Percentiles rank a stretch among this genome's conserved stretches.
Conservation (phyloP, 1,284 basidiomycete genomes). For the Bondarzewia mesenterica region DNA sequence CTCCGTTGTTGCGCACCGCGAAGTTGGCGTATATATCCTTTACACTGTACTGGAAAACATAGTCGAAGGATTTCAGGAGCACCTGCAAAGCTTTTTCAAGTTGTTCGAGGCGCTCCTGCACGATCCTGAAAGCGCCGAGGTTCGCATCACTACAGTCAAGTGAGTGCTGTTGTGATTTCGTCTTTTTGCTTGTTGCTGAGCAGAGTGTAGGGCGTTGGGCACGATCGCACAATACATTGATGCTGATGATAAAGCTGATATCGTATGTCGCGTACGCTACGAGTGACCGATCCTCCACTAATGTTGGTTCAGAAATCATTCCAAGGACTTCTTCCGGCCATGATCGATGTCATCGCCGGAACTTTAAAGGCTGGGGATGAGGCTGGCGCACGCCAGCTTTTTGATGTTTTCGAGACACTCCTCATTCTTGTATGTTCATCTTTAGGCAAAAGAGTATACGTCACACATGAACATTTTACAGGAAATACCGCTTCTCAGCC, state of each 20-base stretch:
- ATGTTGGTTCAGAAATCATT: constrained; percentile 60
- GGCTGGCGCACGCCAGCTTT: constrained; percentile 79
- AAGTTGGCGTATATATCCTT: constrained; percentile 88
- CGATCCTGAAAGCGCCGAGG: constrained; percentile 87
- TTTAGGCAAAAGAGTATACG: background rate
- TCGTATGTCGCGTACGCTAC: constrained; percentile 43
- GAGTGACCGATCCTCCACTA: constrained; percentile 1
- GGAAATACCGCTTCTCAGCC: constrained; percentile 90
- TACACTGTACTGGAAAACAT: constrained; percentile 91
- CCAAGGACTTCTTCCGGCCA: constrained; percentile 83
- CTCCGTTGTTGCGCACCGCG: constrained; percentile 67
- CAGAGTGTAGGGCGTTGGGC: constrained; percentile 64
- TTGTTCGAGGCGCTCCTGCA: constrained; percentile 75
- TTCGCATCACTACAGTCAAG: constrained; percentile 87
- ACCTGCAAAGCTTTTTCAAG: constrained; percentile 75
- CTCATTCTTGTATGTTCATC: constrained; percentile 70
- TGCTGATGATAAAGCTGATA: constrained; percentile 78
- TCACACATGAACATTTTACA: constrained; percentile 22
- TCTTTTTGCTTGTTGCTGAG: background rate
- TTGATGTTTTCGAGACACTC: constrained; percentile 95
- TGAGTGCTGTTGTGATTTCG: constrained; percentile 27
- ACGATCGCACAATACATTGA: constrained; percentile 94
- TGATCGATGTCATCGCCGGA: constrained; percentile 88
- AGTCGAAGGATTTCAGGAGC: constrained; percentile 79
- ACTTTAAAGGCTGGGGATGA: constrained; percentile 81